Percentiles rank a stretch among this genome's conserved stretches.
These are phyloP conservation scores for Mucor lusitanicus DNA, from an alignment of 371 early-diverging fungal genomes.

Conservation along the genomic window DNA sequence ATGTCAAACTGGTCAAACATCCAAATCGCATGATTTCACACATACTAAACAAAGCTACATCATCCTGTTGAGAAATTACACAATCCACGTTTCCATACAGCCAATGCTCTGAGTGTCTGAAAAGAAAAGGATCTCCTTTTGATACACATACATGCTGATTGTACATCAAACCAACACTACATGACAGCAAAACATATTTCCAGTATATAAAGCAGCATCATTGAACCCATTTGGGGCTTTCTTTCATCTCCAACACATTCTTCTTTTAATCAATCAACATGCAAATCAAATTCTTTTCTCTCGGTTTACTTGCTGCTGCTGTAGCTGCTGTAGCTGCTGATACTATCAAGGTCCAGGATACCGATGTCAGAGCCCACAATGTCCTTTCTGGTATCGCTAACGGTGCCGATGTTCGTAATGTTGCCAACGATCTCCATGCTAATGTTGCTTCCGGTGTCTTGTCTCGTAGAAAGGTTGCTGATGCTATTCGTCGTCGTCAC, in stretches of 20 bases:
- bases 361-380: neutral
- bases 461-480: slow-evolving; percentile 8
- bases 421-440: neutral
- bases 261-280: neutral
- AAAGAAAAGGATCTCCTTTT: neutral
- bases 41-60: neutral
- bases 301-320: slow-evolving; percentile 12
- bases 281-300: slow-evolving; percentile 21
- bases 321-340: neutral
- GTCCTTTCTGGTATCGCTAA: neutral
- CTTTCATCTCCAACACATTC: neutral
- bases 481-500: slow-evolving; percentile 8
- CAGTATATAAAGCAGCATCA: neutral
- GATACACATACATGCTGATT: neutral
- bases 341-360: neutral
- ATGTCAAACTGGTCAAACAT: neutral
- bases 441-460: neutral
- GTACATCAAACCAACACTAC: neutral
- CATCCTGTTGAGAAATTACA: neutral
- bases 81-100: neutral
- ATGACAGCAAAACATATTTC: neutral
- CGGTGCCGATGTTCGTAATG: neutral
- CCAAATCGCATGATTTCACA: neutral
- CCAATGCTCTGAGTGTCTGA: neutral
- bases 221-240: neutral